A percentile compares a stretch with the other conserved stretches of the same genome.
Evolutionary conservation across 2,329 filamentous ascomycete genomes (phyloP).

Genomic region (Fusarium coicis): DNA sequence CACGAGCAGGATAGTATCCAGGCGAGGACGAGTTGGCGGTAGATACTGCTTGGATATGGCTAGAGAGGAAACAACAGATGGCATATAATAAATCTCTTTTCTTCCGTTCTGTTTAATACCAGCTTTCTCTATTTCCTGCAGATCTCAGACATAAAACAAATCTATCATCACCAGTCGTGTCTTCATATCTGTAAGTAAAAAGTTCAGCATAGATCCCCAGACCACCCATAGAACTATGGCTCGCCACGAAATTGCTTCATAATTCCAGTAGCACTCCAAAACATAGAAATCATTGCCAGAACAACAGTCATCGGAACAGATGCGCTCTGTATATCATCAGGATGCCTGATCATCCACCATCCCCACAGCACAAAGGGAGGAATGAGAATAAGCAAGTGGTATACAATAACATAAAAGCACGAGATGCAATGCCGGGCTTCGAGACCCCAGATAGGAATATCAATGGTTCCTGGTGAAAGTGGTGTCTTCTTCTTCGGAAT

Average conservation of each 20-base stretch:
- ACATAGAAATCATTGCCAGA: slow-evolving; percentile 15
- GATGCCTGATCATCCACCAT: neutral
- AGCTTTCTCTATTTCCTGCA: neutral
- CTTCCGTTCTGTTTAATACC: accelerated
- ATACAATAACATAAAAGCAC: slow-evolving; percentile 1
- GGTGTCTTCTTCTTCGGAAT: slow-evolving; percentile 14
- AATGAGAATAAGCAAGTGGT: slow-evolving; percentile 11
- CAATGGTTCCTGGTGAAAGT: neutral
- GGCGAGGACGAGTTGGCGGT: neutral
- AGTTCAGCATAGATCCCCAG: neutral
- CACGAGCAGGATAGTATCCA: neutral
- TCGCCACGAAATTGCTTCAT: slow-evolving; percentile 19
- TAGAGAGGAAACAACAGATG: neutral
- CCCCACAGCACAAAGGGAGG: slow-evolving; percentile 6
- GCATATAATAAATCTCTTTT: neutral
- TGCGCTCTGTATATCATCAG: slow-evolving; percentile 12
- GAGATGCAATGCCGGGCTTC: slow-evolving; percentile 14
- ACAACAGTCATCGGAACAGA: slow-evolving; percentile 15
- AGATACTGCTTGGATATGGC: neutral
- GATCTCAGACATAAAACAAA: neutral
- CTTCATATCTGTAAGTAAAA: neutral
- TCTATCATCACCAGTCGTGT: neutral
- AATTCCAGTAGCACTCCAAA: slow-evolving; percentile 19
- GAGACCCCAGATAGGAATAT: slow-evolving; percentile 3
- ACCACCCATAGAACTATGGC: neutral